Evolutionary conservation across 1,284 basidiomycete species (phyloP).

Genomic region (Ganoderma leucocontextum): DNA sequence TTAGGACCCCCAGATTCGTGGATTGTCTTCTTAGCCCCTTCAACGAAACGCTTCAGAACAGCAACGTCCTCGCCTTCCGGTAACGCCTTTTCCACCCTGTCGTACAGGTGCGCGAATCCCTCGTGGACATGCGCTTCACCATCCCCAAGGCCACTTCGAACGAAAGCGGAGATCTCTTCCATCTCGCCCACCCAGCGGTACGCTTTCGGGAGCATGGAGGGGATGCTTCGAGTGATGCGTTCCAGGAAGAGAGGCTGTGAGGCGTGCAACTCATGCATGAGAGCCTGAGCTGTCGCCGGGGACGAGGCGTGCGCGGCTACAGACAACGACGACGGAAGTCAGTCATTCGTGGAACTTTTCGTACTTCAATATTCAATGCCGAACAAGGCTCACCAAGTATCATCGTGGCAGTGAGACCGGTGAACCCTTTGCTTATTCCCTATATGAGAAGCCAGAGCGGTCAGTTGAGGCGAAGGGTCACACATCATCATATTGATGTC

Average conservation of each 20-base stretch:
- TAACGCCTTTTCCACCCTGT: constrained; percentile 51
- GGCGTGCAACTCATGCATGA: constrained; percentile 54
- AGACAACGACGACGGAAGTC: neutral
- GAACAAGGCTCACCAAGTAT: constrained; percentile 52
- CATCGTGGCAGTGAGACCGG: constrained; percentile 63
- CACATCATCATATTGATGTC: neutral
- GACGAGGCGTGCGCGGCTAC: constrained; percentile 64
- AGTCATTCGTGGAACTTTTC: neutral
- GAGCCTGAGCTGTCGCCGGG: constrained; percentile 62
- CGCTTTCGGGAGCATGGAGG: constrained; percentile 63
- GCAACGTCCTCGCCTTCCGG: constrained; percentile 48
- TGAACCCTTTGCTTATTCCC: constrained; percentile 66
- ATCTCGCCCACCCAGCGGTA: constrained; percentile 70
- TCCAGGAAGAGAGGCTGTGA: constrained; percentile 57
- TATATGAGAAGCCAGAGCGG: constrained; percentile 31
- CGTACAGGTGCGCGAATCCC: constrained; percentile 57
- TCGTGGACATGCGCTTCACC: constrained; percentile 54
- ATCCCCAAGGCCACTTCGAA: constrained; percentile 45
- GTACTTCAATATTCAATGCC: neutral
- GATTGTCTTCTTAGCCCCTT: constrained; percentile 45
- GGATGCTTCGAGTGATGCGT: constrained; percentile 49
- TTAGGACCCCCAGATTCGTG: constrained; percentile 5
- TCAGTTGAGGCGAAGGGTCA: constrained; percentile 4
- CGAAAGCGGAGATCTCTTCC: constrained; percentile 65
- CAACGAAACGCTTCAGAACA: constrained; percentile 55